phyloP scores from a whole-genome alignment of 1,284 basidiomycete genomes.

The Sanguinoderma infundibulare region DNA sequence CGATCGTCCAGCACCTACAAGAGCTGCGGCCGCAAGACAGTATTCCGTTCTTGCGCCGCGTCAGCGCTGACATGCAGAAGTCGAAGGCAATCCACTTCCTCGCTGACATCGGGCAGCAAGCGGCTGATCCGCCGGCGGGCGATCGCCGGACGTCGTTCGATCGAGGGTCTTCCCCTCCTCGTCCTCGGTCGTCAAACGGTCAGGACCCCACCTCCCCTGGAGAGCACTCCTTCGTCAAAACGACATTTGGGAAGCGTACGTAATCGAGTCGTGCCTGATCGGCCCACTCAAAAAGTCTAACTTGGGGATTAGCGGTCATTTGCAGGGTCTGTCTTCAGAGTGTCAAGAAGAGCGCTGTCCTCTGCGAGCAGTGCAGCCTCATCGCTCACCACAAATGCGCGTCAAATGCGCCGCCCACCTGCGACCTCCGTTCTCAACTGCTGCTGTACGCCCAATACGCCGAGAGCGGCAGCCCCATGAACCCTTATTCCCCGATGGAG shows the following conservation, averaged over 20 bases:
- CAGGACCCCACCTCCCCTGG: constrained; percentile 57
- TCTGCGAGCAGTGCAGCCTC: constrained; percentile 90
- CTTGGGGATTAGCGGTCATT: constrained; percentile 65
- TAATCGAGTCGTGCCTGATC: constrained; percentile 18
- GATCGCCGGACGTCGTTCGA: constrained; percentile 36
- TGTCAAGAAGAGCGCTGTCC: constrained; percentile 86
- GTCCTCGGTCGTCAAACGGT: constrained; percentile 44
- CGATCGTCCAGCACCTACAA: constrained; percentile 40
- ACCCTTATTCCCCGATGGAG: constrained; percentile 58
- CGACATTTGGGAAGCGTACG: constrained; percentile 90
- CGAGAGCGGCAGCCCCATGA: constrained; percentile 59
- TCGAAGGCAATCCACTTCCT: constrained; percentile 62
- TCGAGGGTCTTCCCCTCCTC: constrained; percentile 26
- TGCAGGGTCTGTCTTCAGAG: constrained; percentile 84
- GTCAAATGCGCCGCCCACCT: constrained; percentile 74
- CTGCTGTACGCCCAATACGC: constrained; percentile 75
- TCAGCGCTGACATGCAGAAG: constrained; percentile 84
- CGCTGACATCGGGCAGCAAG: constrained; percentile 54
- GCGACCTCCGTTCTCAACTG: constrained; percentile 81
- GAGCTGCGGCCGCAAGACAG: constrained; percentile 89
- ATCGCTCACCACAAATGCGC: constrained; percentile 87
- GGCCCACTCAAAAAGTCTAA: constrained; percentile 21
- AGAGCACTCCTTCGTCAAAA: constrained; percentile 89
- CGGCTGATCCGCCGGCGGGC: constrained; percentile 43
- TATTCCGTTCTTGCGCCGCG: constrained; percentile 90